Evolutionary conservation across 371 early-diverging fungal species (phyloP).

Genomic region (Fennellomyces sp.): DNA sequence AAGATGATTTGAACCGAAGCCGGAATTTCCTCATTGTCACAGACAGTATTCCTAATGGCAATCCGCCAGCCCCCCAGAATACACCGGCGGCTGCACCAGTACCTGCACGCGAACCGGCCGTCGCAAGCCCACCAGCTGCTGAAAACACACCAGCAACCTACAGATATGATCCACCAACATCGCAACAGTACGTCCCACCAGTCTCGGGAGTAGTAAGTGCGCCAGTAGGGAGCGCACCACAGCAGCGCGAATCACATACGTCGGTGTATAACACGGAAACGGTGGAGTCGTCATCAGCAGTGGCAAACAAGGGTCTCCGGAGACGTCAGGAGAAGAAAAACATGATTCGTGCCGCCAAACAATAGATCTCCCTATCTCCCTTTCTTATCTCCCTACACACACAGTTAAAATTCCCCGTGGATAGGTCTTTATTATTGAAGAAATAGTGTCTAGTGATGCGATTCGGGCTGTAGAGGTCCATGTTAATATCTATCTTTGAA

Average conservation of each 20-base stretch:
- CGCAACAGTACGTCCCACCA: background rate
- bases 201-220: background rate
- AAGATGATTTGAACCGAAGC: constrained; percentile 9
- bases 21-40: constrained; percentile 10
- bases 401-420: background rate
- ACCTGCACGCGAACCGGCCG: background rate
- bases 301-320: background rate
- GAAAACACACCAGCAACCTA: background rate
- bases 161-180: background rate
- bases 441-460: constrained; percentile 8
- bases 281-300: background rate
- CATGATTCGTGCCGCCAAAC: background rate
- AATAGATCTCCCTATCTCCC: background rate
- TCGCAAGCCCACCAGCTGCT: background rate
- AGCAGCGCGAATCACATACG: background rate
- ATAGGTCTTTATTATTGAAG: constrained; percentile 4
- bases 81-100: background rate
- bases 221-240: background rate
- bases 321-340: background rate
- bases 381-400: background rate
- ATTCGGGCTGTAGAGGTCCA: constrained; percentile 5
- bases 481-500: background rate
- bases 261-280: background rate
- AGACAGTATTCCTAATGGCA: background rate
- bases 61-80: no score